Evolutionary conservation across 345 rosid genomes (phyloP).

Genomic region (Firmiana major): DNA sequence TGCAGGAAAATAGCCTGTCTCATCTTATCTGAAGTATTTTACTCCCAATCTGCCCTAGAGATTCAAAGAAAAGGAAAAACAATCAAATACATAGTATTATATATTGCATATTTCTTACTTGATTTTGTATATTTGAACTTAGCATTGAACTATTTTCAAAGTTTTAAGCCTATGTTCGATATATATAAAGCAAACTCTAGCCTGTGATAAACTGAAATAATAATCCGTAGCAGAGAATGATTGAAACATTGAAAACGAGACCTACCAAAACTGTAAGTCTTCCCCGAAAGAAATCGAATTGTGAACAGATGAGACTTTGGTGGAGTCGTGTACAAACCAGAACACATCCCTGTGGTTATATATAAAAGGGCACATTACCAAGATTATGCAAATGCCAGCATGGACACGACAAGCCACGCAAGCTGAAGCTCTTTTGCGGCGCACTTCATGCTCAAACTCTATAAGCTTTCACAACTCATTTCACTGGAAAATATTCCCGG

Average conservation of each 20-base stretch:
- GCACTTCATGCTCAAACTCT: constrained; percentile 6
- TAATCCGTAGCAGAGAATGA: not conserved
- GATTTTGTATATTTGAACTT: too few relatives aligned
- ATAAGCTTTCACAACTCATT: not conserved
- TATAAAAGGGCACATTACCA: not conserved
- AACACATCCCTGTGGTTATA: not conserved
- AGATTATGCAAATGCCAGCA: not conserved
- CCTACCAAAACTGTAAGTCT: not conserved
- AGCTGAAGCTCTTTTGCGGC: constrained; percentile 8
- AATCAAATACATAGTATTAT: too few relatives aligned
- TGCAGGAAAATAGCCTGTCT: constrained; percentile 1
- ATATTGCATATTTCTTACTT: too few relatives aligned
- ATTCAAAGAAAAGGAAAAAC: not conserved
- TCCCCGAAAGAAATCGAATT: not conserved
- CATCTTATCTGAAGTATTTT: not conserved
- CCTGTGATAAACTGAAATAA: not conserved
- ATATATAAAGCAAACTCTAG: too few relatives aligned
- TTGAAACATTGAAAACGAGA: too few relatives aligned
- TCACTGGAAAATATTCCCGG: not conserved
- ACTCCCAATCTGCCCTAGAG: not conserved
- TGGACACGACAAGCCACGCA: not conserved
- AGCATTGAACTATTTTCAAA: too few relatives aligned
- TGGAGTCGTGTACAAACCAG: not conserved
- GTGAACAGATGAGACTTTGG: not conserved
- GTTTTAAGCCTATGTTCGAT: too few relatives aligned